Conservation (phyloP, 208 protist genomes). For the Acanthamoeba sp. region DNA sequence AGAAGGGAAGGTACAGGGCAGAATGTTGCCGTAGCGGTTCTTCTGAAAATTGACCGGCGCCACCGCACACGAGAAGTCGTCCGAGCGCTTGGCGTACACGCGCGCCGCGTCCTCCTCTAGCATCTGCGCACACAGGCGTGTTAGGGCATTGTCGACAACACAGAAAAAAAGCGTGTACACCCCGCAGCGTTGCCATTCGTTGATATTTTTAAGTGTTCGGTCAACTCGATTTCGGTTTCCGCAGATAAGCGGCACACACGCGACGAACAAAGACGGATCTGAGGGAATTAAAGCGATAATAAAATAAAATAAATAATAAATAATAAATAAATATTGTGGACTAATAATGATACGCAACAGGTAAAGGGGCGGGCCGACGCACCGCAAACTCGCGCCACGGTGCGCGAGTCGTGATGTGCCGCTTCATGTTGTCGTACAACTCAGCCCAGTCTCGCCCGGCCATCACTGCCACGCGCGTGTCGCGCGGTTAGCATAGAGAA, state of each 20-base stretch:
- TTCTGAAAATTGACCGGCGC: conserved; percentile 57
- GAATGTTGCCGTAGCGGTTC: conserved; percentile 67
- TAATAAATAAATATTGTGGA: neutral
- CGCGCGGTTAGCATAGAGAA: neutral
- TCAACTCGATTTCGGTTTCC: too few species aligned
- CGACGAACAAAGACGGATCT: too few species aligned
- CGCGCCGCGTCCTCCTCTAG: conserved; percentile 29
- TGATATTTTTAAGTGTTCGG: too few species aligned
- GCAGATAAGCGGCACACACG: too few species aligned
- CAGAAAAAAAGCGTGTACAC: too few species aligned
- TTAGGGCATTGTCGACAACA: too few species aligned
- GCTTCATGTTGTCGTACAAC: conserved; percentile 21
- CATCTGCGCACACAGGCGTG: too few species aligned
- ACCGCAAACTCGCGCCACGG: conserved; percentile 7
- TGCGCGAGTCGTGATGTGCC: neutral
- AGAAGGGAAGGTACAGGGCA: conserved; percentile 16
- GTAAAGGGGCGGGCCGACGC: neutral
- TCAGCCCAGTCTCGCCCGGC: conserved; percentile 9
- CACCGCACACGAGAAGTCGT: conserved; percentile 51
- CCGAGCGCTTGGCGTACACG: conserved; percentile 4
- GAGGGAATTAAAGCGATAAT: too few species aligned
- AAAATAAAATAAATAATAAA: too few species aligned
- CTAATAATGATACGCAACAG: neutral
- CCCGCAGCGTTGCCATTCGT: too few species aligned
- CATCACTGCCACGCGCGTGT: neutral